A percentile compares a stretch with the other conserved stretches of the same genome.
Conservation (phyloP, 2,329 filamentous ascomycete genomes). For the Exserohilum turcica region DNA sequence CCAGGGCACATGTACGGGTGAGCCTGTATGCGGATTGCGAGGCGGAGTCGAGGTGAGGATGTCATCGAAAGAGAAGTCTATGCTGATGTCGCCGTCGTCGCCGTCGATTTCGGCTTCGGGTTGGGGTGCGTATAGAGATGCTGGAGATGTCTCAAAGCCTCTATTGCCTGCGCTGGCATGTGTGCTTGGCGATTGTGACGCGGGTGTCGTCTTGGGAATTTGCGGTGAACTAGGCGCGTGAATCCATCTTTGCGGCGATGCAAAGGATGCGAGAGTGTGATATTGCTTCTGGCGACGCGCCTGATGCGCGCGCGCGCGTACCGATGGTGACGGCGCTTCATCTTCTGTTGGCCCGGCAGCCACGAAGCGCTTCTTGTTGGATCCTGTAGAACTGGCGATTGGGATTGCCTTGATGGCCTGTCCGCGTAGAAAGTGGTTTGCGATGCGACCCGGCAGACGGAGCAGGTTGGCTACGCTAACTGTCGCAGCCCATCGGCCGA, state of each 20-base stretch:
- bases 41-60: constrained; percentile 19
- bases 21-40: constrained; percentile 15
- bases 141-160: background rate
- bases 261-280: background rate
- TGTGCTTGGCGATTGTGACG: background rate
- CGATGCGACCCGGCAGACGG: constrained; percentile 17
- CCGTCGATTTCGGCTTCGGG: background rate
- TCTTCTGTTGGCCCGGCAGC: constrained; percentile 27
- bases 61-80: constrained; percentile 27
- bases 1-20: constrained; percentile 9
- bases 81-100: constrained; percentile 12
- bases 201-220: background rate
- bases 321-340: constrained; percentile 20
- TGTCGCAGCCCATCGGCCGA: constrained; percentile 20
- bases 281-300: constrained; percentile 11
- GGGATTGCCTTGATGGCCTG: constrained; percentile 30
- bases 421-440: constrained; percentile 16
- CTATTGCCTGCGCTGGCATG: background rate
- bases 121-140: background rate
- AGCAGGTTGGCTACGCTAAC: constrained; percentile 17
- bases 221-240: background rate
- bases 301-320: constrained; percentile 11
- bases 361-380: constrained; percentile 39
- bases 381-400: constrained; percentile 25
- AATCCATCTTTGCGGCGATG: background rate